Percentiles rank a stretch among this genome's conserved stretches.
Conservation (phyloP, 306 rosid species). For the Ormosia emarginata region DNA sequence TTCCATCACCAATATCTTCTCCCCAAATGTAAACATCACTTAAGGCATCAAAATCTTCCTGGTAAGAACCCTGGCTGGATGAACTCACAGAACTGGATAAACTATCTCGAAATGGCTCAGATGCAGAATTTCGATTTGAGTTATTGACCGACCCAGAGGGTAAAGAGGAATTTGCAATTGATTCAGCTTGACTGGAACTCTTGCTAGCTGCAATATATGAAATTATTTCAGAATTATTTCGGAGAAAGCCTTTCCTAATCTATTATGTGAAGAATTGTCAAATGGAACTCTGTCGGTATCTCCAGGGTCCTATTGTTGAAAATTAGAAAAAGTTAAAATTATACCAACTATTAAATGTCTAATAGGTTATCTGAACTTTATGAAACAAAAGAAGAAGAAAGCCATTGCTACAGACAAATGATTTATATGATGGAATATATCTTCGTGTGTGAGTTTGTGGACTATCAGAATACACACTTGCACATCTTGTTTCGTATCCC, state of each 20-base stretch:
- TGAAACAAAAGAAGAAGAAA: slow-evolving; percentile 20
- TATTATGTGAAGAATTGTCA: slow-evolving; percentile 48
- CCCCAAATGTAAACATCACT: slow-evolving; percentile 93
- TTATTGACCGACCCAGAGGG: slow-evolving; percentile 59
- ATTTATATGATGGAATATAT: slow-evolving; percentile 56
- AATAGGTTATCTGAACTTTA: slow-evolving; percentile 17
- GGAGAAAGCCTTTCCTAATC: slow-evolving; percentile 76
- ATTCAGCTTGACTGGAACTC: slow-evolving; percentile 48
- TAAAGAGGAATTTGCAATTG: slow-evolving; percentile 41
- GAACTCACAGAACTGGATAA: slow-evolving; percentile 93
- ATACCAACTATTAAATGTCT: slow-evolving; percentile 11
- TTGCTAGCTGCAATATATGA: slow-evolving; percentile 56
- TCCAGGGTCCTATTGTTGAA: slow-evolving; percentile 62
- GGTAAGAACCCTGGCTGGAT: slow-evolving; percentile 87
- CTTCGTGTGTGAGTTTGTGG: slow-evolving; percentile 52
- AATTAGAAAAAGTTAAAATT: slow-evolving; percentile 11
- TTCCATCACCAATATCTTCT: slow-evolving; percentile 70
- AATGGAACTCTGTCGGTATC: slow-evolving; percentile 42
- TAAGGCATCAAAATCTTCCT: slow-evolving; percentile 74
- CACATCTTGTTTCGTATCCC: slow-evolving; percentile 55
- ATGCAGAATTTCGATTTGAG: slow-evolving; percentile 65
- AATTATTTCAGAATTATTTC: slow-evolving; percentile 40
- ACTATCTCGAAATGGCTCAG: slow-evolving; percentile 79
- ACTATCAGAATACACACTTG: slow-evolving; percentile 51
- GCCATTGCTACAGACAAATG: slow-evolving; percentile 54